phyloP scores from a whole-genome alignment of 768 basidiomycete species.

The Rhodocollybia butyracea region DNA sequence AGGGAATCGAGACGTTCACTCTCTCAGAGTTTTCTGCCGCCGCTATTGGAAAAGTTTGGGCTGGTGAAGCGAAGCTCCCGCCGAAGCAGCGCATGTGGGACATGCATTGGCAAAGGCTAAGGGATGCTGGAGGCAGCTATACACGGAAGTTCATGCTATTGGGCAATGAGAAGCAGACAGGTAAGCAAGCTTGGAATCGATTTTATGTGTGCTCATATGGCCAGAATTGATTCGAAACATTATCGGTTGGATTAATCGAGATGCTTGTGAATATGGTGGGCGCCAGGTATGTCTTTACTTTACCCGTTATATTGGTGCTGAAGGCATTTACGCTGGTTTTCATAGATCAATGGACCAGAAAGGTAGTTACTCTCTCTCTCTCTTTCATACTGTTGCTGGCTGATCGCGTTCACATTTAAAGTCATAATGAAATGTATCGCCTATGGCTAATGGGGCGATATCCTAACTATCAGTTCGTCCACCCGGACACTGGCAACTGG shows the following conservation, averaged over 20 bases:
- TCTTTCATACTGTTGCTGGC: no score
- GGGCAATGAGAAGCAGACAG: conserved; percentile 24
- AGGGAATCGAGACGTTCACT: conserved; percentile 37
- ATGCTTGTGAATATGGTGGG: conserved; percentile 36
- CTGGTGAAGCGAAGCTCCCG: conserved; percentile 31
- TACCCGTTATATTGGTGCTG: not conserved
- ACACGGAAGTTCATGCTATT: conserved; percentile 34
- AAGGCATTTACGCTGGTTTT: not conserved
- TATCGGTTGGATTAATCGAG: conserved; percentile 37
- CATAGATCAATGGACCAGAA: not conserved
- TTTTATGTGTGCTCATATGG: not conserved
- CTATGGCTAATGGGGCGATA: no score
- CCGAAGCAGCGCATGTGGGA: conserved; percentile 28
- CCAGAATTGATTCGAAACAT: conserved; percentile 30
- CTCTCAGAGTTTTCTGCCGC: conserved; percentile 34
- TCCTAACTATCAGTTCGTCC: no score
- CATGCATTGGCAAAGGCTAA: conserved; percentile 26
- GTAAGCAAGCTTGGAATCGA: conserved; percentile 11
- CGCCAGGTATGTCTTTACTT: conserved; percentile 10
- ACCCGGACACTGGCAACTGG: no score
- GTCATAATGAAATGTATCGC: no score
- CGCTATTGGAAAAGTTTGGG: conserved; percentile 36
- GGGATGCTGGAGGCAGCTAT: conserved; percentile 28
- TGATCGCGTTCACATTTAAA: no score
- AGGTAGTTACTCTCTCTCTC: no score